phyloP scores from a whole-genome alignment of 345 rosid genomes.

The Physaria fendleri region DNA sequence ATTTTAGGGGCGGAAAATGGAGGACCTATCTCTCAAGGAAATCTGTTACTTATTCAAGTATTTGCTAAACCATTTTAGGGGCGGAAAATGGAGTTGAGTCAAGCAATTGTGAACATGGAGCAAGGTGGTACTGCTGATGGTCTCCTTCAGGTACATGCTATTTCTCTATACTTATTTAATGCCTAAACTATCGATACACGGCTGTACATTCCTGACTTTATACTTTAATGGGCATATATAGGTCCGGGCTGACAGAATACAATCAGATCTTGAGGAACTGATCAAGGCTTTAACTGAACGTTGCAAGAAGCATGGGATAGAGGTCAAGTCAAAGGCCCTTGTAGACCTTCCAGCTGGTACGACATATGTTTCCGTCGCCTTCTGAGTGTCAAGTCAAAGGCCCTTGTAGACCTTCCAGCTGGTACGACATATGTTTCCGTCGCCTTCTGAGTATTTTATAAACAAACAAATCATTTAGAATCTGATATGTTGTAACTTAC shows the following conservation, averaged over 20 bases:
- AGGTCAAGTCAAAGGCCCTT: constrained; percentile 62
- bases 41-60: too few relatives aligned
- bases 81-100: constrained; percentile 76
- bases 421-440: constrained; percentile 56
- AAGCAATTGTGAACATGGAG: constrained; percentile 84
- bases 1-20: too few relatives aligned
- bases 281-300: constrained; percentile 70
- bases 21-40: too few relatives aligned
- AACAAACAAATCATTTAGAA: constrained; percentile 7
- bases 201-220: not conserved
- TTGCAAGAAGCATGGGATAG: constrained; percentile 79
- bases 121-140: constrained; percentile 96
- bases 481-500: constrained; percentile 27
- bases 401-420: constrained; percentile 52
- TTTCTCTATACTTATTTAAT: constrained; percentile 6
- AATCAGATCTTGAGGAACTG: constrained; percentile 91
- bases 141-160: constrained; percentile 68
- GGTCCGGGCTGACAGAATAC: constrained; percentile 97
- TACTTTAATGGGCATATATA: constrained; percentile 28
- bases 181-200: constrained; percentile 2
- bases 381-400: constrained; percentile 22
- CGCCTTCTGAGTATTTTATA: not conserved
- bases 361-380: not conserved
- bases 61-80: constrained; percentile 43
- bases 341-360: constrained; percentile 90